Base-by-base conservation (phyloP, 345 rosid genomes). In the Trapa bicornis region DNA sequence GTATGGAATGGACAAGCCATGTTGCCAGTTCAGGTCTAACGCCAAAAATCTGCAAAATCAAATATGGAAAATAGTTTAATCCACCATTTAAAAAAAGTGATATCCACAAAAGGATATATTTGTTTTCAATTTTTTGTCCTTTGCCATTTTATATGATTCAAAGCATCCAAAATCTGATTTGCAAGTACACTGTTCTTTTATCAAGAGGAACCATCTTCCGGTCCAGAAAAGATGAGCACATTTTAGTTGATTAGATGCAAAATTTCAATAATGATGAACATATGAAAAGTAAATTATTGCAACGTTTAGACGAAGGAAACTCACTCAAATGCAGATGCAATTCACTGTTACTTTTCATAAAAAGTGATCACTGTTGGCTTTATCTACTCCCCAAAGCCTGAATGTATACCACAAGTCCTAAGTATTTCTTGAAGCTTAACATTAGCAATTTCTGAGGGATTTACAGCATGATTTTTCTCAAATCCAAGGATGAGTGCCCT, bases 401-500 rank as follows among this genome's bases (percentile, higher is more conserved):
- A 5, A 42, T 17, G 3, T 17, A 37, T 11, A 43, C 61, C 61
- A 53, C 58, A 53, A 37, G 17, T 42, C 10, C 0, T 36, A 32
- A 58, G 61, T 58, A 68, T 58, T 81, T 70, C 48, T 70, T 67
- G 68, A 65, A 84, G 75, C 70, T 74, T 65, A 69, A 73, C 71
- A 15, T 78, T 64, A n/a, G 82, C 87, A 68, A 73, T 75, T 32
- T 74, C 72, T 42, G 60, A 71, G 1, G 84, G 79, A 73, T 76
- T 70, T 66, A 65, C 35, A 13, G 43, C 68, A 61, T 65, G 58
- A 39, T 73, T 74, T n/a, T 71, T 78, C 42, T 76, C 78, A 71
- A 84, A 74, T 22, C 78, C 84, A 36, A 78, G 68, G 67, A 76
- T 68, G 67, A 84, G 77, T 73, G 84, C 83, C 5, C 29, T 37